These are phyloP conservation scores for Populus hybrid DNA, from an alignment of 441 rosid species.

Conservation along the genomic window DNA sequence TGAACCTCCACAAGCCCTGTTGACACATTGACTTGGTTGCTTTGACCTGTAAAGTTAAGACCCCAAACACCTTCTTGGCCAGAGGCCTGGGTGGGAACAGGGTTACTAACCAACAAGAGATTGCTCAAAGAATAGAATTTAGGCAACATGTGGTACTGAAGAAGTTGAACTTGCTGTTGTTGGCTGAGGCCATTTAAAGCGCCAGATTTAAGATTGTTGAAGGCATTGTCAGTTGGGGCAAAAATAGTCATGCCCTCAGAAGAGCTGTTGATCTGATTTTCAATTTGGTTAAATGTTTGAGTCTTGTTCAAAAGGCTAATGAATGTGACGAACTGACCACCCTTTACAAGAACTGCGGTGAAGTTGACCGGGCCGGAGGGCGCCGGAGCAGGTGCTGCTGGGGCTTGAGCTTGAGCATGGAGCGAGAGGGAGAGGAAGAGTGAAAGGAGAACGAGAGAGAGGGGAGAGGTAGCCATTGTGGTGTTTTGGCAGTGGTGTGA, in stretches of 20 bases:
- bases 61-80: conserved; percentile 48
- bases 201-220: too few relatives aligned
- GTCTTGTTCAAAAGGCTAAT: conserved; percentile 48
- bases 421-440: conserved; percentile 33
- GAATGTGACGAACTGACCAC: conserved; percentile 50
- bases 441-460: conserved; percentile 14
- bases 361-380: conserved; percentile 52
- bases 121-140: conserved; percentile 46
- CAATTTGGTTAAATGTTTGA: conserved; percentile 45
- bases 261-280: conserved; percentile 57
- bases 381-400: conserved; percentile 40
- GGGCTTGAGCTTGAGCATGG: conserved; percentile 31
- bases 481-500: conserved; percentile 18
- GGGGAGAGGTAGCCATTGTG: conserved; percentile 27
- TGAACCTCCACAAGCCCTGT: conserved; percentile 52
- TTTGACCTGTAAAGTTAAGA: conserved; percentile 58
- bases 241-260: conserved; percentile 66
- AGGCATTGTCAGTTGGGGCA: conserved; percentile 76
- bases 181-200: conserved; percentile 37
- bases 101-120: conserved; percentile 61
- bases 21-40: conserved; percentile 65
- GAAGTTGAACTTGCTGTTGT: conserved; percentile 52
- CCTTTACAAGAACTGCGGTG: conserved; percentile 54
- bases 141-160: conserved; percentile 51
- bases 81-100: conserved; percentile 54